A percentile compares a stretch with the other conserved stretches of the same genome.
Conservation (phyloP, 2,329 filamentous ascomycete genomes). For the Verticillium nonalfalfae region DNA sequence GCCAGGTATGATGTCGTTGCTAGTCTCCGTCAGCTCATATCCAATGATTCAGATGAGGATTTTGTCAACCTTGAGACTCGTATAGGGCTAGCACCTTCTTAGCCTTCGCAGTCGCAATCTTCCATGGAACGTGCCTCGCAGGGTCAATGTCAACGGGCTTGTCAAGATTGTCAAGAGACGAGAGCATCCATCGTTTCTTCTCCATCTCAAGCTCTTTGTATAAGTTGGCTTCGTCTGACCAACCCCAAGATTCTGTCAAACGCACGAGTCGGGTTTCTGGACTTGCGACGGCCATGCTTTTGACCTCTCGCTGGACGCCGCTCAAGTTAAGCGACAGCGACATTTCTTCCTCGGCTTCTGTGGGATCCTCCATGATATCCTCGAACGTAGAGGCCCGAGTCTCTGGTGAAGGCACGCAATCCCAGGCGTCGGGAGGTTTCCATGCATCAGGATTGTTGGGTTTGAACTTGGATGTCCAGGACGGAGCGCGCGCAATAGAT, state of each 20-base stretch:
- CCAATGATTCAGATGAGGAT: conserved; percentile 8
- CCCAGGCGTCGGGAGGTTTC: conserved; percentile 38
- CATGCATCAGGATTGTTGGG: conserved; percentile 33
- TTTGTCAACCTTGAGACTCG: conserved; percentile 38
- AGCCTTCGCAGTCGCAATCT: conserved; percentile 12
- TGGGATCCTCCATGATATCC: conserved; percentile 12
- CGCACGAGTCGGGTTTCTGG: conserved; percentile 45
- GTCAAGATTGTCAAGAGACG: conserved; percentile 42
- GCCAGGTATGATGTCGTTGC: conserved; percentile 44
- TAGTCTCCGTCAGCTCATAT: conserved; percentile 18
- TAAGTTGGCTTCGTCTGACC: conserved; percentile 35
- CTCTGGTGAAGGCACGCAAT: conserved; percentile 22
- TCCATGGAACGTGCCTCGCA: conserved; percentile 3
- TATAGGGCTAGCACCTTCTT: conserved; percentile 41
- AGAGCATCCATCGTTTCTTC: conserved; percentile 58
- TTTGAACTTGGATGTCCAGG: conserved; percentile 17
- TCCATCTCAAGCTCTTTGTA: conserved; percentile 46
- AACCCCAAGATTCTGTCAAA: conserved; percentile 44
- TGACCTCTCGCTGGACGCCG: conserved; percentile 44
- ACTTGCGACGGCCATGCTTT: conserved; percentile 47
- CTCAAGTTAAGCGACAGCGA: conserved; percentile 15
- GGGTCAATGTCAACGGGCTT: conserved; percentile 18
- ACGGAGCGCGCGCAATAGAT: conserved; percentile 5
- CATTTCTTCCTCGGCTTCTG: conserved; percentile 15
- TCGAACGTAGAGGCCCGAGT: conserved; percentile 11